These are phyloP conservation scores for Phaeophleospora eucalypticola DNA, from an alignment of 2,329 filamentous ascomycete species.

Conservation along the genomic window DNA sequence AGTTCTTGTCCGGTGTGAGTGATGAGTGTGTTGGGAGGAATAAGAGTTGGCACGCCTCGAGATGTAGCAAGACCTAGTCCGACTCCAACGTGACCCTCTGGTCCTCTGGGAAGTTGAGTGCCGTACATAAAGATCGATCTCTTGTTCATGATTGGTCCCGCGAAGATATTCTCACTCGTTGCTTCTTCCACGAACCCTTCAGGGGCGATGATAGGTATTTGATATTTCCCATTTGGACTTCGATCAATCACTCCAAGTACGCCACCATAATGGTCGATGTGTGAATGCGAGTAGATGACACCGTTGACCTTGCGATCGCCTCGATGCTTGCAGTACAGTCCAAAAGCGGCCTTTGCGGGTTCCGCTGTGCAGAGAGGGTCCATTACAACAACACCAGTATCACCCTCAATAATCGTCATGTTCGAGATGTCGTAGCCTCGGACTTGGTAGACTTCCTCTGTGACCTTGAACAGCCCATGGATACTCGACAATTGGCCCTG, in stretches of 20 bases:
- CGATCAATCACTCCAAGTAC: neutral
- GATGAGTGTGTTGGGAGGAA: neutral
- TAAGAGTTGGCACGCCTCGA: neutral
- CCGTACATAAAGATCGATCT: neutral
- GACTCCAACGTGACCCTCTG: neutral
- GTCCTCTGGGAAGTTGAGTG: neutral
- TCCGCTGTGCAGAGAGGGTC: neutral
- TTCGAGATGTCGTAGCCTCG: constrained; percentile 1
- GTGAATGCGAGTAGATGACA: neutral
- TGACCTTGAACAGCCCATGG: neutral
- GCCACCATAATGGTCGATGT: neutral
- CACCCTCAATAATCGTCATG: neutral
- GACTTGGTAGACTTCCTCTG: neutral
- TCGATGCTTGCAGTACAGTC: neutral
- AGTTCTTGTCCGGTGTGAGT: neutral
- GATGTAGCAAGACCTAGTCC: neutral
- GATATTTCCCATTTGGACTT: neutral
- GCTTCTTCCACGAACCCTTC: neutral
- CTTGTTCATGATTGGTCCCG: neutral
- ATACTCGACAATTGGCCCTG: neutral
- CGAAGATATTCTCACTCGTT: neutral
- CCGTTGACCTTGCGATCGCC: neutral
- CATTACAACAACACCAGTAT: neutral
- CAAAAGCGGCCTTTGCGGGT: neutral
- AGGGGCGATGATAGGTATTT: neutral